Evolutionary conservation across 306 rosid species (phyloP).

Genomic region (Trichosanthes truncata): DNA sequence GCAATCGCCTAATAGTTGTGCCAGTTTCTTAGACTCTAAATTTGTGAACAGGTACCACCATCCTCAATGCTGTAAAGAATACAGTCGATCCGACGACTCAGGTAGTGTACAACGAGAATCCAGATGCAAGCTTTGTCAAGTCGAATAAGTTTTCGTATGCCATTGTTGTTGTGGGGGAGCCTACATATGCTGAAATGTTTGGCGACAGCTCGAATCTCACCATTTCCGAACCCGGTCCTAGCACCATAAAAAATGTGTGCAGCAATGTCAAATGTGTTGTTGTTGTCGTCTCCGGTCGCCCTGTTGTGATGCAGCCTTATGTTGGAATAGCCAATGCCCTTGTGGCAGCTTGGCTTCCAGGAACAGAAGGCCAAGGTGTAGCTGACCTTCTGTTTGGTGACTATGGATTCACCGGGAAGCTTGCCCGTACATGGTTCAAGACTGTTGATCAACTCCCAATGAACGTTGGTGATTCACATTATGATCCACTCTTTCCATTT

Average conservation of each 20-base stretch:
- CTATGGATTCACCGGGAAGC: conserved; percentile 67
- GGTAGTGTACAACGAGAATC: conserved; percentile 67
- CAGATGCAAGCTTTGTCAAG: conserved; percentile 46
- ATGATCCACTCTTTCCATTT: conserved; percentile 68
- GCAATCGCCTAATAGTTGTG: not conserved
- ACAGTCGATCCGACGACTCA: conserved; percentile 56
- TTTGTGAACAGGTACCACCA: conserved; percentile 56
- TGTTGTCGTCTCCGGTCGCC: conserved; percentile 74
- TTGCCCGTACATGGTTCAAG: conserved; percentile 84
- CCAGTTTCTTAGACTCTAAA: not conserved
- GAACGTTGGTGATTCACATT: conserved; percentile 67
- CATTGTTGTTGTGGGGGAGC: conserved; percentile 82
- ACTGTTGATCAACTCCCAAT: conserved; percentile 68
- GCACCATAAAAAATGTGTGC: conserved; percentile 61
- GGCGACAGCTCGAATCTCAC: conserved; percentile 73
- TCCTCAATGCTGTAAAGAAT: conserved; percentile 59
- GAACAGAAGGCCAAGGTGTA: conserved; percentile 94
- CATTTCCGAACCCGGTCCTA: conserved; percentile 63
- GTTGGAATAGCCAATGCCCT: conserved; percentile 56
- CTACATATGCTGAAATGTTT: conserved; percentile 64
- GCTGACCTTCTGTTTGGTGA: conserved; percentile 64
- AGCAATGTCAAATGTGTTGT: conserved; percentile 52
- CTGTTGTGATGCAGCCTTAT: conserved; percentile 71
- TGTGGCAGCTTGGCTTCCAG: conserved; percentile 96
- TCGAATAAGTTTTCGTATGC: conserved; percentile 57